Evolutionary conservation across 2,329 filamentous ascomycete genomes (phyloP), one percentile per base, ranked within the genome.

Genomic region (Trichoderma cornu-damae): DNA sequence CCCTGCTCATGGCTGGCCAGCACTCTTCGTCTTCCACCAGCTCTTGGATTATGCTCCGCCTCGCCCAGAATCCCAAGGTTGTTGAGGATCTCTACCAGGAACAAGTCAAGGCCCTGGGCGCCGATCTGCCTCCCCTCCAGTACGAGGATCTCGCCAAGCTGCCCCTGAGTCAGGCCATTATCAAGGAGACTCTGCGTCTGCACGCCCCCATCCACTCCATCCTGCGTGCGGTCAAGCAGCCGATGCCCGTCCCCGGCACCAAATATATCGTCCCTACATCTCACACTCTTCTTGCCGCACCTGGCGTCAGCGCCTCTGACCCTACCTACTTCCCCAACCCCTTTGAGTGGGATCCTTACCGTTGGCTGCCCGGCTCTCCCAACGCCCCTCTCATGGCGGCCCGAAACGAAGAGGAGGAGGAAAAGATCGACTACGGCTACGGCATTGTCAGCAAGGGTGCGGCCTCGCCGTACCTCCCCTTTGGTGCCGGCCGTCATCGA

Each of bases 171-270:
- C 80, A 86, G 65, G 87, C 90, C 66, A 86, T 95, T 62, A 82
- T 96, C 74, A 94, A 93, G 77, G 92, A 96, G 75, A 96, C 92
- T 2, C 86, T 96, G 37, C 88, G 92, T 61, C 79, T 96, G 14
- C 89, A 96, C 72, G 88, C 91, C 1, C 92, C 92, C 1, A 96
- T 97, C 67, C 92, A 96, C 80, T 94, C 89, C 50, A 96, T 97
- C 68, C 84, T 97, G 80, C 90, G 92, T 66, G 88, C 89, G 65
- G 93, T 96, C 71, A 96, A 93, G 77, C 83, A 84, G 63, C 90
- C 92, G 59, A 90, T 96, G 82, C 81, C 85, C 9, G 82, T 96
- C 24, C 85, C 90, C 28, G 89, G 88, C 62, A 95, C 90, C 40
- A 87, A 87, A 65, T 96, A 87, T 68, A 84, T 89, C 57, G 84